Evolutionary conservation across 2,329 filamentous ascomycete species (phyloP), one percentile per base, ranked within the genome.

Genomic region (Nothophaeocryptopus gaeumannii): DNA sequence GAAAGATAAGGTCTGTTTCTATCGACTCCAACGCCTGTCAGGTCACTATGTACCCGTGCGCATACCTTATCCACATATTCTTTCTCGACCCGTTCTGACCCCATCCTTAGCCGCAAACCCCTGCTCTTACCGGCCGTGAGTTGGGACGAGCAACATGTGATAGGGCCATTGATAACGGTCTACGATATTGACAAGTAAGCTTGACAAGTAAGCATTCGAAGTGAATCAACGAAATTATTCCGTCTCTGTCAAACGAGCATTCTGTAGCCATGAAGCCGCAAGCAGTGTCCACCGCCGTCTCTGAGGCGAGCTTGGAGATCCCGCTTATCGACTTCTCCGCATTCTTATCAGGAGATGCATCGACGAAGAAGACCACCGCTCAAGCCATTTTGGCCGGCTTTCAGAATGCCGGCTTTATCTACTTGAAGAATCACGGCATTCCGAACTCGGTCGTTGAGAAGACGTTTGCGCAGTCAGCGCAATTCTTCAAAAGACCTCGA

Each of bases 381-480:
- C 71, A 82, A 45, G 81, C 85, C 36, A 83, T 96, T 58, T 82
- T 92, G 11, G 67, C 82, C 47, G 90, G 88, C 39, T 95, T 96
- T 74, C 86, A 90, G 63, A 85, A 80, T 2, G 87, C 89, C 3
- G 91, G 91, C 51, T 96, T 96, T 74, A 81, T 96, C 57, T 96
- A 95, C 71, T 80, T 95, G 34, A 84, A 84, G 61, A 87, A 91
- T 69, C 84, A 92, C 58, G 80, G 86, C 38, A 85, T 96, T 53
- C 71, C 82, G 0, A 63, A 79, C 3, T 71, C 78, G 8, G 47
- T 49, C 15, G 44, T 63, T 7, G 26, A 52, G 13, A 50, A 47
- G 16, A 60, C 63, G 5, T 64, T 67, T 41, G 50, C 47, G 16
- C 54, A 64, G 48, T 90, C 86, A 5, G 82, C 84, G 42, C 72